These are phyloP conservation scores for Rhynchosporium secalis DNA, from an alignment of 2,329 filamentous ascomycete genomes.

Conservation along the genomic window DNA sequence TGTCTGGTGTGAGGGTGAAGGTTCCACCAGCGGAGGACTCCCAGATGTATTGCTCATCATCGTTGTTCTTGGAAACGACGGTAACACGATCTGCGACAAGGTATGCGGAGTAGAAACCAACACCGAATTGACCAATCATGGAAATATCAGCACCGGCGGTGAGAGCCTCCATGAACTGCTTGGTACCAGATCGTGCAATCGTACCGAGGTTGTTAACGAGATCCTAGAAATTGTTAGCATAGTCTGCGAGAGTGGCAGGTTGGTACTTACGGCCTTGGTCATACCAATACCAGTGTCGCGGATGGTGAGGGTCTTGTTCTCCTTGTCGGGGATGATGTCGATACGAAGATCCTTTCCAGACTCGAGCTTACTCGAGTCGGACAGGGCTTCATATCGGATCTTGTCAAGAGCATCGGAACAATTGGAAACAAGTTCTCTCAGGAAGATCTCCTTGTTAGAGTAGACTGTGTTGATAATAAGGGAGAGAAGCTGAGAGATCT, in stretches of 20 bases:
- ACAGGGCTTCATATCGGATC: slow-evolving; percentile 98
- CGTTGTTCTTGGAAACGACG: slow-evolving; percentile 98
- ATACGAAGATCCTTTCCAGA: slow-evolving; percentile 96
- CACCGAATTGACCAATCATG: slow-evolving; percentile 99
- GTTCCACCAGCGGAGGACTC: slow-evolving; percentile 96
- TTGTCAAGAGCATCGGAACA: slow-evolving; percentile 99
- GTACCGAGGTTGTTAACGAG: slow-evolving; percentile 99
- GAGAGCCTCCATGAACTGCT: slow-evolving; percentile 99
- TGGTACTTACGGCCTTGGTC: slow-evolving; percentile 91
- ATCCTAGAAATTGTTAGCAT: slow-evolving; percentile 62
- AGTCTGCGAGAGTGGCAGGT: slow-evolving; percentile 15
- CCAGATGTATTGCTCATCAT: slow-evolving; percentile 99
- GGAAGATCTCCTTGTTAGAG: slow-evolving; percentile 99
- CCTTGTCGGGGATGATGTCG: slow-evolving; percentile 98
- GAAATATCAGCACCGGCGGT: slow-evolving; percentile 98
- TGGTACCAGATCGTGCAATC: slow-evolving; percentile 97
- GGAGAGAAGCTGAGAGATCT: slow-evolving; percentile 99
- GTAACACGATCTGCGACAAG: slow-evolving; percentile 96
- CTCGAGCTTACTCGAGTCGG: slow-evolving; percentile 96
- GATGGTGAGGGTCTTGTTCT: slow-evolving; percentile 95
- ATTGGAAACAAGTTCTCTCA: slow-evolving; percentile 98
- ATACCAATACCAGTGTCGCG: slow-evolving; percentile 98
- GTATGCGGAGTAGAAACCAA: slow-evolving; percentile 99
- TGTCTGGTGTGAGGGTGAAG: slow-evolving; percentile 90
- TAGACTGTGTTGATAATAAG: slow-evolving; percentile 99